Percentiles rank a stretch among this genome's conserved stretches.
Evolutionary conservation across 2,329 filamentous ascomycete species (phyloP).

Genomic region (Cadophora luteo-olivacea): DNA sequence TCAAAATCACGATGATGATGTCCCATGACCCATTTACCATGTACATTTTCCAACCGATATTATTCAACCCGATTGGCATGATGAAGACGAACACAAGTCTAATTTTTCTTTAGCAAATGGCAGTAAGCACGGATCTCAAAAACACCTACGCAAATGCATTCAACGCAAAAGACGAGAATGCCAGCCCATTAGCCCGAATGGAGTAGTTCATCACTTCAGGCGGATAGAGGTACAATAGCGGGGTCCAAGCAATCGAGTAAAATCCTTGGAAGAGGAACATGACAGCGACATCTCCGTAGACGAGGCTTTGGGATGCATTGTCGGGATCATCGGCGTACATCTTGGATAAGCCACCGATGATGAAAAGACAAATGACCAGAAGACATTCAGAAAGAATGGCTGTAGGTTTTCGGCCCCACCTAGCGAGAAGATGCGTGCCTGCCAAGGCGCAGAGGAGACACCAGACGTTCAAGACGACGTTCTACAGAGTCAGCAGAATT

Average conservation of each 20-base stretch:
- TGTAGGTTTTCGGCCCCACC: not conserved
- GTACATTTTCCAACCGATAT: constrained; percentile 55
- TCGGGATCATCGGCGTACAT: not conserved
- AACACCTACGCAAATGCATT: not conserved
- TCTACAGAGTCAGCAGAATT: not conserved
- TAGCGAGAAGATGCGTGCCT: not conserved
- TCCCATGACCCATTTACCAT: constrained; percentile 49
- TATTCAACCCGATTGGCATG: constrained; percentile 49
- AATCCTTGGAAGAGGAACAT: not conserved
- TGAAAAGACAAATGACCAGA: not conserved
- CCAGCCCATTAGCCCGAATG: not conserved
- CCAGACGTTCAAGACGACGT: not conserved
- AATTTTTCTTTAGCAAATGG: no score
- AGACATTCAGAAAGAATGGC: not conserved
- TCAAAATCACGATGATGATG: constrained; percentile 26
- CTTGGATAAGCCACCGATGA: not conserved
- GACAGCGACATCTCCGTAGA: not conserved
- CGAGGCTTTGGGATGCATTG: not conserved
- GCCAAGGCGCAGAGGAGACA: not conserved
- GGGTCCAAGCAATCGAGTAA: not conserved
- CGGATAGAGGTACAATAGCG: not conserved
- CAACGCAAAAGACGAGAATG: not conserved
- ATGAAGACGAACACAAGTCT: constrained; percentile 16
- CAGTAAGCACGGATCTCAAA: no score
- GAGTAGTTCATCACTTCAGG: not conserved